Evolutionary conservation across 768 basidiomycete genomes (phyloP), one percentile per base, ranked within the genome.

Genomic region (Trametopsis cervina): DNA sequence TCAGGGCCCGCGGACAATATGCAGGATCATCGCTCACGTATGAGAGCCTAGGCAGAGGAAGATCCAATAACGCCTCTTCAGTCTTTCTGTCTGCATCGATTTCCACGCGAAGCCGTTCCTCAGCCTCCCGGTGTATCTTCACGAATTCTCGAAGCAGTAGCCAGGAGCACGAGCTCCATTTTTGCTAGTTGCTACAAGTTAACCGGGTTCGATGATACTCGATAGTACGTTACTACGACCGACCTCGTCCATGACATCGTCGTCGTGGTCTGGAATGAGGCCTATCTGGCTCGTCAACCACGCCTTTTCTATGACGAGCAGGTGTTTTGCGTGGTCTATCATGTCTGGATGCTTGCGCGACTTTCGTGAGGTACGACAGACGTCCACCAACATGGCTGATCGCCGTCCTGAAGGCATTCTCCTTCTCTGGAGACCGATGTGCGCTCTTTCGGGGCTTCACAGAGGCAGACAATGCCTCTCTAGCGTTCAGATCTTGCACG

Each of bases 231-330:
- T 49, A 11, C 50, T 26, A 15, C 11, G 3, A 40, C 69, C 53
- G 55, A 86, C 86, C 73, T 91, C 91, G 63, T 92, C 90, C 89
- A 88, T 89, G 49, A 88, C 80, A 58, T 88, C 85, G 65, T 89
- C 86, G 62, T 91, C 89, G 58, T 80, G 83, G 59, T 89, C 89
- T 6, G 78, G 76, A 49, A 92, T 91, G 41, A 90, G 69, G 2
- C 86, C 88, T 37, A 89, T 84, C 62, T 84, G 83, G 58, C 81
- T 85, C 20, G 83, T 69, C 25, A 91, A 68, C 85, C 88, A 91
- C 22, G 74, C 81, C 58, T 86, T 87, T 66, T 93, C 90, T 9
- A 78, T 74, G n/a, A 69, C 58, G 2, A 89, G 68, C 59, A 89
- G 66, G 45, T 81, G 72, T 47, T 73, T 66, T n/a, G 89, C 85